Base-by-base conservation (phyloP, 2,329 filamentous ascomycete genomes). In the Penicillium sp. region DNA sequence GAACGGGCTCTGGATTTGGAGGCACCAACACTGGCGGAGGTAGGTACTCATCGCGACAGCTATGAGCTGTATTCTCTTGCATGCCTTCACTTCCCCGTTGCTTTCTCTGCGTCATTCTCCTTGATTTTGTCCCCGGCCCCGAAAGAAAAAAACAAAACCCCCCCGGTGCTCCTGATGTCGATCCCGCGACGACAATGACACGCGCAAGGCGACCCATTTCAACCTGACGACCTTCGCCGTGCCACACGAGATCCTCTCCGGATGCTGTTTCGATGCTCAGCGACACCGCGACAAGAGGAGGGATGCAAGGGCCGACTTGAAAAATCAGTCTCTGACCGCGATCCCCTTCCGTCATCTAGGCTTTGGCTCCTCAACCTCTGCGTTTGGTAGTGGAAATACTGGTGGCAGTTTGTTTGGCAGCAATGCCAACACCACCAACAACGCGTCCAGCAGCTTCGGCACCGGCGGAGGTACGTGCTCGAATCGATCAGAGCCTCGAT, bases 391-490 rank as follows among this genome's bases (percentile, higher is more conserved):
- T 54, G 63, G 64, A 52, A 63, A 61, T 45, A 58, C 59, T 47
- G 59, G 70, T 42, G 66, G 70, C 52, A 63, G 69, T 59, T 60
- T 69, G 54, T 70, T 72, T 52, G 69, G 69, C 47, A 45, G 54
- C 53, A 26, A 15, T 16, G 24, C 41, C 23, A 42, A 42, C 41
- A 71, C 66, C 55, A 23, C 7, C 18, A 41, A 41, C 38, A 71
- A 66, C 55, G 66, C 65, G 52, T 65, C 66, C 54, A 68, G 68
- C 61, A 68, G 69, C 62, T 74, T 74, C 58, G 73, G 72, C 51
- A 54, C 70, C 62, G 68, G 70, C 59, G 69, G 69, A 73, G 72
- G 71, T 75, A 74, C 64, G 71, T 74, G 63, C 56, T 58, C 56
- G 59, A 26, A 15, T 39, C 51, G 41, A 61, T 52, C 43, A 54